These are phyloP conservation scores for Poa annua DNA, from an alignment of 176 grass and related monocot species.

Conservation along the genomic window DNA sequence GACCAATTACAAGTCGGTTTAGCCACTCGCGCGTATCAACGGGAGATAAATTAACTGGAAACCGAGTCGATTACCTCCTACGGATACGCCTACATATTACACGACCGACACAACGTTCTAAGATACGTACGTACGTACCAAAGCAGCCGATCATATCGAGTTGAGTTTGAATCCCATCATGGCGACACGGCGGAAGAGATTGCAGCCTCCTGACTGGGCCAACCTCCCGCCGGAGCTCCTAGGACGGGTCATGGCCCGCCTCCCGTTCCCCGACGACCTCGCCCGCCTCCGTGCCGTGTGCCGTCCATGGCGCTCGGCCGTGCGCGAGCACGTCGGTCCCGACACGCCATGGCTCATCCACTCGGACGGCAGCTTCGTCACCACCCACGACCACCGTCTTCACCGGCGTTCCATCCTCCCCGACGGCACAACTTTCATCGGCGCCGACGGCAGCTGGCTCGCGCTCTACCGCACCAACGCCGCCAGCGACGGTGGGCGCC, in stretches of 20 bases:
- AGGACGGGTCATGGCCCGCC: not conserved
- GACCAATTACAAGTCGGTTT: no score
- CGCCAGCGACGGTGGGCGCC: not conserved
- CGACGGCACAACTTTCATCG: not conserved
- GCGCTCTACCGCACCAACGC: not conserved
- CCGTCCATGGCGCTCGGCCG: not conserved
- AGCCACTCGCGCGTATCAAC: no score
- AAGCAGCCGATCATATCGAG: not conserved
- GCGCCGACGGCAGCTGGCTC: not conserved
- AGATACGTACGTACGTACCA: no score
- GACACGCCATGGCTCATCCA: not conserved
- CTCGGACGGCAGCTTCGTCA: constrained; percentile 12
- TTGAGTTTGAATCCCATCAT: not conserved
- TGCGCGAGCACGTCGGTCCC: not conserved
- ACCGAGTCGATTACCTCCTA: no score
- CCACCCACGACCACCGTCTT: not conserved
- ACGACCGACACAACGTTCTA: no score
- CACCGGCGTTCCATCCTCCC: not conserved
- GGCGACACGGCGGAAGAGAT: not conserved
- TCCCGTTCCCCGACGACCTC: not conserved
- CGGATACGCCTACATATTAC: no score
- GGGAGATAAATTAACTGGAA: no score
- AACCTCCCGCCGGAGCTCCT: constrained; percentile 20
- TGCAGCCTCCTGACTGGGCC: not conserved
- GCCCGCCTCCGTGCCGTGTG: constrained; percentile 4